Conservation (phyloP, 169 alveolate genomes). For the Plasmodium malariae region DNA sequence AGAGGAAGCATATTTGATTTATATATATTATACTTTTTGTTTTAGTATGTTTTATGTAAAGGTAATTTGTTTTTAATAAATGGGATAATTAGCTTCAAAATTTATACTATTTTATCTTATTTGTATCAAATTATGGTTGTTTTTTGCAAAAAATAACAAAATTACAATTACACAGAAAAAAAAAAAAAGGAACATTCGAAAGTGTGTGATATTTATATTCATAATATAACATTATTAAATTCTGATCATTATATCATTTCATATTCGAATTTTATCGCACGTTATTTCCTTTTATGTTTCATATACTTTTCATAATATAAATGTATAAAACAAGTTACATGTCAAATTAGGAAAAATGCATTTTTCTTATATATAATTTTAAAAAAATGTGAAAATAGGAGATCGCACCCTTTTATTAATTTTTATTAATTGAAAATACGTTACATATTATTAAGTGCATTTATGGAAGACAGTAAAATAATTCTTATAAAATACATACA, state of each 20-base stretch:
- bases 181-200: constrained; percentile 10
- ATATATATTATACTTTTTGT: neutral
- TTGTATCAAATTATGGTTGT: neutral
- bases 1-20: neutral
- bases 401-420: no score
- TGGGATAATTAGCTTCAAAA: neutral
- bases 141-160: constrained; percentile 3
- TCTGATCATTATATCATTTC: neutral
- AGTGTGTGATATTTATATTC: neutral
- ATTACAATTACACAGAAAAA: neutral
- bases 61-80: constrained; percentile 1
- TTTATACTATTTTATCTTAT: neutral
- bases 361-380: neutral
- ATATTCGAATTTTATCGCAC: constrained; percentile 11
- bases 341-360: neutral
- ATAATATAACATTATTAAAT: neutral
- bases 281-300: neutral
- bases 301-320: constrained; percentile 2
- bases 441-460: neutral
- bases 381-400: constrained; percentile 6
- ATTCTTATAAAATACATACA: no score
- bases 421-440: constrained; percentile 1
- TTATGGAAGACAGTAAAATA: neutral
- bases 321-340: neutral
- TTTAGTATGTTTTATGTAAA: neutral